Evolutionary conservation across 805 yeast species (phyloP).

Genomic region (Saccharomycodes ludwigii): DNA sequence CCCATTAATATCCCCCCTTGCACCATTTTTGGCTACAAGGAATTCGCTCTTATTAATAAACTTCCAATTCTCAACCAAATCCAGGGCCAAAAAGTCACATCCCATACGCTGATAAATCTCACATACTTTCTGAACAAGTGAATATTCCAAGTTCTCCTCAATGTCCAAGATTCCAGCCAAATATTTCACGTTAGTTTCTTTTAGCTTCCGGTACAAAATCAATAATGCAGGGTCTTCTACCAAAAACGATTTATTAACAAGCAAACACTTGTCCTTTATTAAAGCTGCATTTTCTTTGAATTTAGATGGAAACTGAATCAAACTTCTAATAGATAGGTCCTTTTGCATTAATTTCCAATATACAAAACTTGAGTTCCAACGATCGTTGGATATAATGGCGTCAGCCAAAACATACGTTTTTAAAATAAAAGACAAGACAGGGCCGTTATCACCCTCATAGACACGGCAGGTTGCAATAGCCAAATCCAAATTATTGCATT

Average conservation of each 20-base stretch:
- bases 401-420: conserved; percentile 37
- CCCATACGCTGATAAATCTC: conserved; percentile 79
- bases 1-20: conserved; percentile 32
- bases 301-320: conserved; percentile 43
- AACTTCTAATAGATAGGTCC: conserved; percentile 45
- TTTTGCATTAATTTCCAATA: conserved; percentile 51
- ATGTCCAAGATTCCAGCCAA: conserved; percentile 34
- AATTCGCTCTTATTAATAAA: conserved; percentile 26
- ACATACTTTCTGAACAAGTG: conserved; percentile 49
- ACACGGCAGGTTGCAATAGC: conserved; percentile 76
- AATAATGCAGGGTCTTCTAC: conserved; percentile 77
- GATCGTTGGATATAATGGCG: conserved; percentile 50
- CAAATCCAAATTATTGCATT: conserved; percentile 54
- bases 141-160: conserved; percentile 39
- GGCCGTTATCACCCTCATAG: conserved; percentile 52
- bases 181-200: conserved; percentile 39
- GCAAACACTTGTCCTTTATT: conserved; percentile 20
- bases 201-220: conserved; percentile 47
- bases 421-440: conserved; percentile 38
- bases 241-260: conserved; percentile 31
- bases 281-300: conserved; percentile 19
- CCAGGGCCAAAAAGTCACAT: conserved; percentile 65
- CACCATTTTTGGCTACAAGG: not conserved
- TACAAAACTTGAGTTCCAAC: conserved; percentile 77
- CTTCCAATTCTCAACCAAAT: conserved; percentile 55